Conservation (phyloP, 225 moss, liverwort and hornwort species). For the Lunularia cruciata region DNA sequence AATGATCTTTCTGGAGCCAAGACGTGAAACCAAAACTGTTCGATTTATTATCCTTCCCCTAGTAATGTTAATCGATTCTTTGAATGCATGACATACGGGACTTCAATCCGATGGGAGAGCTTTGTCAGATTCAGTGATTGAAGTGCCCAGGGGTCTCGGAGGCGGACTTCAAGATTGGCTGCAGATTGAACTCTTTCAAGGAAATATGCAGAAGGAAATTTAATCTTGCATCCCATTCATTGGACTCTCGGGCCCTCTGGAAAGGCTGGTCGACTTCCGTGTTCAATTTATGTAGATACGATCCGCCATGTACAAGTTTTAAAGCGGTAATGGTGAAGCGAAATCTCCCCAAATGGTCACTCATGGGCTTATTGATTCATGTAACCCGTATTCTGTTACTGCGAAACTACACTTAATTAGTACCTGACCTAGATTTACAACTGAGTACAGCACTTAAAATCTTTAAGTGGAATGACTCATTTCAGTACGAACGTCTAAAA, state of each 20-base stretch:
- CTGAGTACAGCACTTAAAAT: too few species aligned
- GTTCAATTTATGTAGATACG: slow-evolving; percentile 2
- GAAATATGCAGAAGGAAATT: background rate
- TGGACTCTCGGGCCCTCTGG: background rate
- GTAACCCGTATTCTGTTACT: background rate
- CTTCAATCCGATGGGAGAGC: background rate
- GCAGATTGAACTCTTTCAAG: background rate
- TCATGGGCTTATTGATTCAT: background rate
- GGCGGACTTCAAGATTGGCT: background rate
- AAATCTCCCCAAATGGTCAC: background rate
- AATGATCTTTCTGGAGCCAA: background rate
- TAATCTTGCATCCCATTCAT: background rate
- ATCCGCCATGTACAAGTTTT: slow-evolving; percentile 17
- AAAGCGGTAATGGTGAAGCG: background rate
- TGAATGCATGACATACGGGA: slow-evolving; percentile 11
- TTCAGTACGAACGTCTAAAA: too few species aligned
- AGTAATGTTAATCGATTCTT: background rate
- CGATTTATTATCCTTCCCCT: background rate
- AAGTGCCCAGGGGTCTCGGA: background rate
- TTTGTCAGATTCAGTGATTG: background rate
- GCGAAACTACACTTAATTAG: too few species aligned
- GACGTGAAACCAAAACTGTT: background rate
- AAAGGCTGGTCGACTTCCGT: background rate
- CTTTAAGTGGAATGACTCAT: too few species aligned
- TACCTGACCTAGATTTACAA: too few species aligned